Conservation (phyloP, 2,329 filamentous ascomycete genomes). For the Monosporascus sp. region DNA sequence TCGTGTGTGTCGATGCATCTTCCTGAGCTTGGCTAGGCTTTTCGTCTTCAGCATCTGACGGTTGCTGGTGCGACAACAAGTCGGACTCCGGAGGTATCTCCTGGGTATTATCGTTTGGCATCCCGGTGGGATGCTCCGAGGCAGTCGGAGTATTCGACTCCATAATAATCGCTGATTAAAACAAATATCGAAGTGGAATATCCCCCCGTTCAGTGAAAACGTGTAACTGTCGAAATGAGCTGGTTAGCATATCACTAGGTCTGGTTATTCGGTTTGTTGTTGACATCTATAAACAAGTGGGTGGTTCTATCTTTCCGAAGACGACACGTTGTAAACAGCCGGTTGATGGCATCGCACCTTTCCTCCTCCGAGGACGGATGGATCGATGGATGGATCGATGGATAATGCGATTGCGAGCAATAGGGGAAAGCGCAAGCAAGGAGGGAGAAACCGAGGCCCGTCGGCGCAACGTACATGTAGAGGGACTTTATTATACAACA, state of each 20-base stretch:
- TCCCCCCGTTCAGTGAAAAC: slow-evolving; percentile 9
- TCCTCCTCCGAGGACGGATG: too few species aligned
- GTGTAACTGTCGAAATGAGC: slow-evolving; percentile 11
- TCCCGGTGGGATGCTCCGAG: slow-evolving; percentile 48
- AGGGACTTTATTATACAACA: slow-evolving; percentile 25
- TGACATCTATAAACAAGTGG: too few species aligned
- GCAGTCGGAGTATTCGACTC: slow-evolving; percentile 36
- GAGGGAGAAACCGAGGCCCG: neutral
- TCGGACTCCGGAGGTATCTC: slow-evolving; percentile 10
- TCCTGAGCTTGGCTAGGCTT: slow-evolving; percentile 3
- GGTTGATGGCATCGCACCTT: too few species aligned
- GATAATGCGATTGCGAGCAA: neutral
- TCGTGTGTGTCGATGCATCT: slow-evolving; percentile 8
- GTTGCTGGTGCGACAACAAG: slow-evolving; percentile 5
- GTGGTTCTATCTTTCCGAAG: too few species aligned
- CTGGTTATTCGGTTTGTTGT: neutral
- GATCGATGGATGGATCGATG: neutral
- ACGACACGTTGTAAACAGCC: too few species aligned
- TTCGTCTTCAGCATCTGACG: slow-evolving; percentile 2
- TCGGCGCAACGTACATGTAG: neutral
- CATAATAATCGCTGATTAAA: slow-evolving; percentile 33
- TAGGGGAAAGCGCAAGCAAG: neutral
- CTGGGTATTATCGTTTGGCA: slow-evolving; percentile 36
- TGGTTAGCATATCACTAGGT: slow-evolving; percentile 11
- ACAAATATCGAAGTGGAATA: slow-evolving; percentile 20